Base-by-base conservation (phyloP, 192 early-diverging fungal genomes). In the Cladochytrium replicatum region DNA sequence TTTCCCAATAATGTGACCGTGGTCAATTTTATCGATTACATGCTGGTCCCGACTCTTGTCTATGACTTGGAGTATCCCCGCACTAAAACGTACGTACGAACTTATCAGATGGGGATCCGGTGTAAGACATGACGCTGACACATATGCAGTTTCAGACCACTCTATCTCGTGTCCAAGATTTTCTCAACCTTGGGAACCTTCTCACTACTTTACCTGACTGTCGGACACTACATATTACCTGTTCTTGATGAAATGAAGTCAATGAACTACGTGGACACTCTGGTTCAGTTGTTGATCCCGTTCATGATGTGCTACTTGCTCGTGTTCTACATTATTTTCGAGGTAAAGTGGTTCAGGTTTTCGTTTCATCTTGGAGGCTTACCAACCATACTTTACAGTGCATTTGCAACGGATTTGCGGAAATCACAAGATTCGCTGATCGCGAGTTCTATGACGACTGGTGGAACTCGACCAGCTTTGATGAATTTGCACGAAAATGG, bases 391-490 rank as follows among this genome's bases (percentile, higher is more conserved):
- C 17, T 37, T 17, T 13, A 24, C 34, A 60, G 63, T 93, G 85
- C 55, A 90, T 97, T 48, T 84, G 88, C 67, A 93, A 95, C 60
- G 86, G 80, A 24, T 97, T 97, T 71, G 94, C 91, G 28, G 91
- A 98, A 55, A 64, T 98, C 11, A 95, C 86, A 27, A 75, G 76
- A 22, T 98, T 98, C 63, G 91, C 94, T 11, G 94, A 98, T 64
- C 84, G 90, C 46, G 82, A 87, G 61, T 98, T 98, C 71, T 98
- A 95, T 68, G 89, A 94, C 52, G 94, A 98, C 64, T 98, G 91
- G 91, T 98, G 91, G 91, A 98, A 98, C 54, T 73, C 80, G 46
- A 71, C 72, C 11, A 82, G 80, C 0, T 89, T 85, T 54, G 94
- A 94, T 53, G 90, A 95, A 64, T 98, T 86, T 68, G 87, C 90